Base-by-base conservation (phyloP, 345 rosid genomes). In the Nasturtium officinale region DNA sequence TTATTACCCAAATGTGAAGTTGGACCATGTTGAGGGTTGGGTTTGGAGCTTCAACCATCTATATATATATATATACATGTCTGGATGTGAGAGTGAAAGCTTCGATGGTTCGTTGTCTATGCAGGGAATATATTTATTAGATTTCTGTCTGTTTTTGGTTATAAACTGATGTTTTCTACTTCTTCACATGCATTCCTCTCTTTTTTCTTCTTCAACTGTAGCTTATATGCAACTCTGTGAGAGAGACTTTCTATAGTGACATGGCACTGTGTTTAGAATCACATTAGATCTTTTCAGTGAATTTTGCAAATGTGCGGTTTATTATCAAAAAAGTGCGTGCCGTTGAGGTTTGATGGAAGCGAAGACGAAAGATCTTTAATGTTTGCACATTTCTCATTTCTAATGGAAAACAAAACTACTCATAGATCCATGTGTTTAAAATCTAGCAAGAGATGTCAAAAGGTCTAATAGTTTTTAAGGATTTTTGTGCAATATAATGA, bases 21-120 rank as follows among this genome's bases (percentile, higher is more conserved):
- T 74, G 78, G 73, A 74, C 78, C 73, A 74, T 74, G 78, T 74
- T 55, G 9, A 46, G 23, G 52, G 42, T 71, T 60, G 60, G 30
- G 67, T 37, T 62, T 50, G 57, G 65, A 72, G 69, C 35, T 53
- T 28, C 40, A 55, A 46, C 65, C 20, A 54, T 45, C 71, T 61
- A 43, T 48, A 60, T 61, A 50, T 61, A 43, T 48, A 60, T 61
- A 50, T 9, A 51, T 12, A 17, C 16, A 33, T 73, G 30, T 58
- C 35, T 28, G 61, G 58, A 59, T 59, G 42, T 54, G 77, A 73
- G 16, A 73, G 57, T 61, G 67, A 73, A 65, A 73, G 58, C 52
- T 50, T 48, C 35, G 67, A 48, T 65, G 59, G 18, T 73, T 50
- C 64, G 65, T 73, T 68, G 62, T 56, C 73, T 30, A 32, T 63